These are phyloP conservation scores for Fraxinus xanthoxyloides DNA, from an alignment of 305 asterid genomes.

Conservation along the genomic window DNA sequence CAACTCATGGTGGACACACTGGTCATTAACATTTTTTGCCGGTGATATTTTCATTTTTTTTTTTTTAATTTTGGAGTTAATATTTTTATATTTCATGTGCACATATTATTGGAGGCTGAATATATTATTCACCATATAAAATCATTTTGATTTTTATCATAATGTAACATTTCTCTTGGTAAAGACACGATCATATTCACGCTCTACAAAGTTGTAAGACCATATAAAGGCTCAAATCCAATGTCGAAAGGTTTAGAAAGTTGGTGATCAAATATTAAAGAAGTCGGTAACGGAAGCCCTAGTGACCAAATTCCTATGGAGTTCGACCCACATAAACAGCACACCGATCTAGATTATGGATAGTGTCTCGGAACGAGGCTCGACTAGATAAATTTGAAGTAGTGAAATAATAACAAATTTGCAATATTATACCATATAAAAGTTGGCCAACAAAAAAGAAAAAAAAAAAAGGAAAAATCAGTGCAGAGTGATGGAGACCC, in stretches of 20 bases:
- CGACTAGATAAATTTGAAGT: background rate
- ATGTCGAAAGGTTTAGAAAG: background rate
- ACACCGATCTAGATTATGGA: background rate
- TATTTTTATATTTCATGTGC: background rate
- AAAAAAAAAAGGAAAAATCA: conserved; percentile 10
- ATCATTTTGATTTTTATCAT: background rate
- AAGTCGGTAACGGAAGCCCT: background rate
- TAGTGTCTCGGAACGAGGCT: background rate
- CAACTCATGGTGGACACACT: background rate
- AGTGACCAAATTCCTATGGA: background rate
- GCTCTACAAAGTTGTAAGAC: too few species aligned
- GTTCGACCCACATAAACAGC: background rate
- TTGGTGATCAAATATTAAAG: background rate
- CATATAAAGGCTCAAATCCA: background rate
- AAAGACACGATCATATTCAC: too few species aligned
- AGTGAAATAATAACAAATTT: background rate
- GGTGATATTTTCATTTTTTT: background rate
- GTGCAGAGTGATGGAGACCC: conserved; percentile 36
- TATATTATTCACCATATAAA: background rate
- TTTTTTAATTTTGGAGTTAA: background rate
- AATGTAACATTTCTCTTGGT: background rate
- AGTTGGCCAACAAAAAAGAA: conserved; percentile 5
- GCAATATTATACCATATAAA: background rate
- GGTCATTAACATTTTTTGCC: background rate
- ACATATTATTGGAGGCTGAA: background rate